Evolutionary conservation across 768 basidiomycete genomes (phyloP).

Genomic region (Tremella mesenterica): DNA sequence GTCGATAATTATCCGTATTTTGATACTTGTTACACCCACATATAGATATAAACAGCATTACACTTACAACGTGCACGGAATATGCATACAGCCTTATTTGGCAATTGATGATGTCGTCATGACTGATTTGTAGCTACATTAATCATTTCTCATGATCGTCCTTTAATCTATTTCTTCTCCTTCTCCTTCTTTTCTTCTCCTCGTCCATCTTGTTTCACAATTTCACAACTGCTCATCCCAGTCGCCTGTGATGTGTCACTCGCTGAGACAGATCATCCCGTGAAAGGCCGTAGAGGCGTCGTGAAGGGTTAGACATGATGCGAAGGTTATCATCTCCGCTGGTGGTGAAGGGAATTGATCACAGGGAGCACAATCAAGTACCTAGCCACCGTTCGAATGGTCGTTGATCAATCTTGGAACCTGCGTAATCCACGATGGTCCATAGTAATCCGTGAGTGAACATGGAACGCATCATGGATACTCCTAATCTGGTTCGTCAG

Average conservation of each 20-base stretch:
- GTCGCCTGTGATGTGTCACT: no score
- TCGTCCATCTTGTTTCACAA: no score
- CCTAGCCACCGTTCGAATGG: slow-evolving; percentile 29
- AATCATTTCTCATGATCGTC: not conserved
- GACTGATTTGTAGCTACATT: not conserved
- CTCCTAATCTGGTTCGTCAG: slow-evolving; percentile 44
- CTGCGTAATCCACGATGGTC: slow-evolving; percentile 69
- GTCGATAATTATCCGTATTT: not conserved
- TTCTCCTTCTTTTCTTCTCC: no score
- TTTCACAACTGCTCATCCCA: no score
- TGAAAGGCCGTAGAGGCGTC: no score
- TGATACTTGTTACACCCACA: not conserved
- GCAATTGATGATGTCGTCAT: not conserved
- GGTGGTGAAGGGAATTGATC: no score
- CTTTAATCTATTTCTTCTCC: no score
- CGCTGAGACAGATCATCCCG: no score
- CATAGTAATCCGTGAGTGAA: slow-evolving; percentile 88
- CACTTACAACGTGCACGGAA: not conserved
- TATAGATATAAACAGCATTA: not conserved
- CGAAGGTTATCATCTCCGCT: no score
- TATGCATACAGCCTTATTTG: not conserved
- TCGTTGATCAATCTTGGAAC: slow-evolving; percentile 41
- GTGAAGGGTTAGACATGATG: no score
- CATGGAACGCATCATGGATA: slow-evolving; percentile 83
- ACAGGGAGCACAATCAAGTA: no score